These are phyloP conservation scores for Xylariaceae sp. DNA, from an alignment of 2,329 filamentous ascomycete genomes.

Conservation along the genomic window DNA sequence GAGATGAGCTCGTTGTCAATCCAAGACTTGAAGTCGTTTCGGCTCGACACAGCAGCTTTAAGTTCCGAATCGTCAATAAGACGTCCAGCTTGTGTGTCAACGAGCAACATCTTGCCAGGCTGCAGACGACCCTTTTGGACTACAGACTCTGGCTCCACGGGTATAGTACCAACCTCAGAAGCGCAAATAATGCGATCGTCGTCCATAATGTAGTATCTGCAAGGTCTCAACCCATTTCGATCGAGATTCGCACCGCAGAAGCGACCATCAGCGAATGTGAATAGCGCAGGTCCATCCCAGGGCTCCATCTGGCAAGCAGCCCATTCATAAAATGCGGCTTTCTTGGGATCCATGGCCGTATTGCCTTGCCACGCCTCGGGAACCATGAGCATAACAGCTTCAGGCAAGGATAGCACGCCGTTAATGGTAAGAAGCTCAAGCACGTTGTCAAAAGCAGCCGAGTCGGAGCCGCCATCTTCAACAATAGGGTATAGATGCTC, in stretches of 20 bases:
- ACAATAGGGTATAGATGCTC: conserved; percentile 91
- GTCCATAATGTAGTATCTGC: conserved; percentile 94
- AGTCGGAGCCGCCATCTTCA: conserved; percentile 94
- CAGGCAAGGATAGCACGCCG: conserved; percentile 88
- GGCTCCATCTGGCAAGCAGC: conserved; percentile 98
- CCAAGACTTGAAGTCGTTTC: conserved; percentile 87
- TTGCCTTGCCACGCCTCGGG: conserved; percentile 98
- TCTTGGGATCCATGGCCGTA: conserved; percentile 84
- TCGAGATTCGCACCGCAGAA: conserved; percentile 97
- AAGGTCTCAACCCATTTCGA: conserved; percentile 90
- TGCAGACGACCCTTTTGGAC: conserved; percentile 92
- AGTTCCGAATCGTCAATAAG: conserved; percentile 94
- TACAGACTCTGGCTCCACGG: conserved; percentile 83
- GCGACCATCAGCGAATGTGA: conserved; percentile 93
- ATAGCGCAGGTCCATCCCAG: conserved; percentile 94
- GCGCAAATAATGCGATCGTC: conserved; percentile 97
- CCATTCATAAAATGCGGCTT: conserved; percentile 98
- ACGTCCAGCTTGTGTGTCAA: conserved; percentile 83
- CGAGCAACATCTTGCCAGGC: conserved; percentile 92
- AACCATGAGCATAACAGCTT: conserved; percentile 98
- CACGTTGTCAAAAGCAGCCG: conserved; percentile 95
- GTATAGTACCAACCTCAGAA: conserved; percentile 92
- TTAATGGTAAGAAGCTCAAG: conserved; percentile 93
- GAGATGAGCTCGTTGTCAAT: conserved; percentile 81
- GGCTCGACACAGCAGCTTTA: conserved; percentile 81